Evolutionary conservation across 805 yeast species (phyloP).

Genomic region (Pichia manshurica): DNA sequence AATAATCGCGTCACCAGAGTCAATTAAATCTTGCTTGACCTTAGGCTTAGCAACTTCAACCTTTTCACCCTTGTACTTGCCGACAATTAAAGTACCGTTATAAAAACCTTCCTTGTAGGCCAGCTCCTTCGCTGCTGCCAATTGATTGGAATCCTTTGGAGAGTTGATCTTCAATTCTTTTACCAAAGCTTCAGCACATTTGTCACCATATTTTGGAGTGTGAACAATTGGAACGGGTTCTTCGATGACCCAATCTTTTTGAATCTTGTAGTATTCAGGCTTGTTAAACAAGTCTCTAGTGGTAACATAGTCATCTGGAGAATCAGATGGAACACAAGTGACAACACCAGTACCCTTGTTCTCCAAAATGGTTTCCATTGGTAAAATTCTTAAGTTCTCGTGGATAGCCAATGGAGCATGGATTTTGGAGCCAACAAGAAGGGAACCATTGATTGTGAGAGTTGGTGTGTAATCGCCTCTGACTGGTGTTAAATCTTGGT

Average conservation of each 20-base stretch:
- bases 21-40: slow-evolving; percentile 77
- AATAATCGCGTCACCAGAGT: slow-evolving; percentile 71
- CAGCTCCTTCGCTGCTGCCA: slow-evolving; percentile 87
- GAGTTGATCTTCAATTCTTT: slow-evolving; percentile 87
- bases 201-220: slow-evolving; percentile 83
- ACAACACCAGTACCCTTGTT: slow-evolving; percentile 98
- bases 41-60: slow-evolving; percentile 89
- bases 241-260: slow-evolving; percentile 77
- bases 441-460: slow-evolving; percentile 58
- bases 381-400: slow-evolving; percentile 72
- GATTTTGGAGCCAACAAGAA: slow-evolving; percentile 80
- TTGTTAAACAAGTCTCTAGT: slow-evolving; percentile 77
- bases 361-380: slow-evolving; percentile 96
- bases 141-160: slow-evolving; percentile 82
- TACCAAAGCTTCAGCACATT: slow-evolving; percentile 78
- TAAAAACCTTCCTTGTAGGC: slow-evolving; percentile 97
- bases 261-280: slow-evolving; percentile 82
- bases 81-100: slow-evolving; percentile 75
- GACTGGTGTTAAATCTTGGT: slow-evolving; percentile 84
- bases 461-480: slow-evolving; percentile 72
- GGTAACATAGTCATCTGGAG: slow-evolving; percentile 95
- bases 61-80: slow-evolving; percentile 80
- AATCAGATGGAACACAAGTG: slow-evolving; percentile 97
- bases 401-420: slow-evolving; percentile 74
- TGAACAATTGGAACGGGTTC: slow-evolving; percentile 69